A percentile compares a stretch with the other conserved stretches of the same genome.
Conservation (phyloP, 83 land plant species). For the Thuja plicata region DNA sequence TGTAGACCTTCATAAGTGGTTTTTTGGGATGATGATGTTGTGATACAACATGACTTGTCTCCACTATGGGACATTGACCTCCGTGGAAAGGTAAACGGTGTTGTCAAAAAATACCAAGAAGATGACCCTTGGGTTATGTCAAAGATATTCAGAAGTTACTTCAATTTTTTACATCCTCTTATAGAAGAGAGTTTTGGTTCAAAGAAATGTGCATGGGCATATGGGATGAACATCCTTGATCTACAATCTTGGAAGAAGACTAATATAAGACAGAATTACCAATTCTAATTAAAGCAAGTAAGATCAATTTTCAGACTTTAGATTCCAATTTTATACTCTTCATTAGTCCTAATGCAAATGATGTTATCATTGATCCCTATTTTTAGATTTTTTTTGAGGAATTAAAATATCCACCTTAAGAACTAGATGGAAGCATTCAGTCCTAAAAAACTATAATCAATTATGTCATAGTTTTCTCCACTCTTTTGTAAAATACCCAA, state of each 20-base stretch:
- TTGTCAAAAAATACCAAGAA: constrained; percentile 87
- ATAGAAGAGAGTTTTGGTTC: constrained; percentile 75
- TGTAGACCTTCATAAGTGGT: constrained; percentile 83
- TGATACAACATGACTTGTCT: constrained; percentile 77
- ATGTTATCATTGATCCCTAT: background rate
- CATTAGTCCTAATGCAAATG: background rate
- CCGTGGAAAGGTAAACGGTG: constrained; percentile 90
- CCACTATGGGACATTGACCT: constrained; percentile 86
- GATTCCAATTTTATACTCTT: background rate
- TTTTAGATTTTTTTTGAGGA: background rate
- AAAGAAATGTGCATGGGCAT: constrained; percentile 97
- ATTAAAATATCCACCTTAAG: background rate
- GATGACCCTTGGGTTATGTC: constrained; percentile 89
- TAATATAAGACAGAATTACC: constrained; percentile 76
- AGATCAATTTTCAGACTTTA: background rate
- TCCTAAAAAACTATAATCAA: background rate
- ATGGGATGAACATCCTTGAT: constrained; percentile 96
- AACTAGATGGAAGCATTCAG: background rate
- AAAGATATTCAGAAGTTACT: constrained; percentile 75
- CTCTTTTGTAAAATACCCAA: background rate
- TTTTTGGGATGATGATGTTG: constrained; percentile 93
- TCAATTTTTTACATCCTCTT: constrained; percentile 87
- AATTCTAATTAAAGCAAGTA: constrained; percentile 85
- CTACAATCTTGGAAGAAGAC: constrained; percentile 87
- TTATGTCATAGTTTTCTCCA: background rate